Evolutionary conservation across 495 filamentous ascomycete species (phyloP), one percentile per base, ranked within the genome.

Genomic region (Hamigera avellanea): DNA sequence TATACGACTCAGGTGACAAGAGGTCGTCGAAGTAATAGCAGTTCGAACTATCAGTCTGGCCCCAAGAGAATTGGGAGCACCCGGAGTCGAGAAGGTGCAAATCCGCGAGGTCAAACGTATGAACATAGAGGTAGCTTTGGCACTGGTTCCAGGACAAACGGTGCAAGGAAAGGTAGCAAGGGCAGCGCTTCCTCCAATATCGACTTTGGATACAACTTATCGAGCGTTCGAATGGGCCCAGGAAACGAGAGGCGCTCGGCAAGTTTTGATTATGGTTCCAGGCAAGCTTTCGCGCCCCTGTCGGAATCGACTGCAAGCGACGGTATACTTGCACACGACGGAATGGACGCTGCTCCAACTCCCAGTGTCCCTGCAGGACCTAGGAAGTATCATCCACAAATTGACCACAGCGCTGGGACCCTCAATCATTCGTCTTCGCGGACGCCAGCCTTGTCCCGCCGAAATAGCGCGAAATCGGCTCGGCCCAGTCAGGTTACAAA

Each of bases 311-410:
- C 35, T 23, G 16, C 37, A 2, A 49, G 46, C 6, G 46, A 59
- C 37, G 56, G 57, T 26, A 36, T 50, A n/a, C 35, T 48, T 10
- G 19, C 49, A 8, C 70, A 73, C 36, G 55, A 78, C 45, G 67
- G 75, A 37, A 73, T 80, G 53, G 86, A 94, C 48, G 83, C 88
- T 39, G 91, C 91, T 19, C 89, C 88, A 9, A 87, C 80, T 14
- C 91, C 91, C 15, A 91, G 78, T 27, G 64, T 98, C 33, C 87
- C 86, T 14, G 80, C 67, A 29, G 89, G 88, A 9, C 86, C 88
- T 35, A 72, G 83, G 16, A 62, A 61, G 35, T 36, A 49, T 14
- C 43, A 47, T 10, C 8, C 35, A 1, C 45, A 47, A 19, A 33
- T 26, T 7, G 62, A 64, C 19, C 59, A 47, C 61, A 56, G 36